Evolutionary conservation across 352 stramenopile species (phyloP), one percentile per base, ranked within the genome.

Genomic region (Phytopythium aichiense): DNA sequence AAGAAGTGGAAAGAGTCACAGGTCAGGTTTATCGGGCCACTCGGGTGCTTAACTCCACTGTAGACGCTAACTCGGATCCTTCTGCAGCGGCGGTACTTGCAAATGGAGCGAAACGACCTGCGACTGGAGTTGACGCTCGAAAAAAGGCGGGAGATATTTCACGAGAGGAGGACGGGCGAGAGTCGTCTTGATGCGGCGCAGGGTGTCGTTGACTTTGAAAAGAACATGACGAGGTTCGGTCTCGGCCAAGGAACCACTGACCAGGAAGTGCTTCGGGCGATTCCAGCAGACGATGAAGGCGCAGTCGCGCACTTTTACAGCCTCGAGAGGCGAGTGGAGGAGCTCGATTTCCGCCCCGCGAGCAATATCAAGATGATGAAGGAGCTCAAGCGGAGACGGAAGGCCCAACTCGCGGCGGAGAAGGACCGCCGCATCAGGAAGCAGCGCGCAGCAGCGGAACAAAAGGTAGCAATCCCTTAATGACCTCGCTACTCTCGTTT

Each of bases 321-420:
- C 25, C 65, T 92, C 0, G 74, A 89, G 51, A 56, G 76, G 56
- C 65, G 71, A 6, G 79, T 91, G 1, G 64, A 81, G 8, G 64
- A 75, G 45, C 68, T 87, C 52, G 66, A 81, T n/a, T 91, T 92
- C 54, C 71, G 83, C 0, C 83, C 81, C 13, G 88, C 83, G 3
- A 91, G 84, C 63, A 92, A 92, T 51, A 50, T 91, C 22, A 80
- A 91, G 61, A 92, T 92, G 83, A 91, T 92, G 83, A 91, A 89
- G 64, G 83, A 92, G 37, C 68, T 92, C 1, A 80, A 80, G 25
- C 79, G 81, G 50, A 69, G 79, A n/a, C 74, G 81, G 11, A 84
- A 87, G 61, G 73, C 78, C 16, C 83, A 92, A 50, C 59, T 89
- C 2, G 79, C 73, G 53, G 81, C 79, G 22, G 81, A 91, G 54